Conservation (phyloP, 257 asterid species). For the Sherardia arvensis region DNA sequence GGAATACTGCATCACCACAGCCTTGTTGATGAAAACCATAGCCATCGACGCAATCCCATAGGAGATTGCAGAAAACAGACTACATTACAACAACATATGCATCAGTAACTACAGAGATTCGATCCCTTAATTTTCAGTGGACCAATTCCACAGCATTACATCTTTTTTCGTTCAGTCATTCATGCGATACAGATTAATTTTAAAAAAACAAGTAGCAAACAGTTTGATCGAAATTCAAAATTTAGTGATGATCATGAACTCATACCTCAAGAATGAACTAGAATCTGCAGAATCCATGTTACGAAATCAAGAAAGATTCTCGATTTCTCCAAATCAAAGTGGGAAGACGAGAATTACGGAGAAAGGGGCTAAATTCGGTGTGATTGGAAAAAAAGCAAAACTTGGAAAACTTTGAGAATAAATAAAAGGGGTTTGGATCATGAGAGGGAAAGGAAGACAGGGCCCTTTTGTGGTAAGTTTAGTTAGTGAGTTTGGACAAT, state of each 20-base stretch:
- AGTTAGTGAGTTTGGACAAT: neutral
- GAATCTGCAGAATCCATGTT: constrained; percentile 39
- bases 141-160: neutral
- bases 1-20: constrained; percentile 81
- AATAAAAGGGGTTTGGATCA: constrained; percentile 2
- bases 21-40: constrained; percentile 96
- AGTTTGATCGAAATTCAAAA: constrained; percentile 5
- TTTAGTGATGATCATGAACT: neutral
- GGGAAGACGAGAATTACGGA: neutral
- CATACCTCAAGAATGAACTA: constrained; percentile 57
- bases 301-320: neutral
- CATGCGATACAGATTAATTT: neutral
- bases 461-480: constrained; percentile 1
- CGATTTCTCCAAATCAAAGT: neutral
- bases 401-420: neutral
- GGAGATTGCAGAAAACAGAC: constrained; percentile 64
- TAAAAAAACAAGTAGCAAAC: neutral
- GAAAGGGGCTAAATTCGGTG: neutral
- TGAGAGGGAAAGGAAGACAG: neutral
- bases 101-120: neutral
- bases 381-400: too few relatives aligned
- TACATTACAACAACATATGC: constrained; percentile 22
- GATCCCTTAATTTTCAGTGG: too few relatives aligned
- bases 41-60: constrained; percentile 92
- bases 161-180: neutral